A percentile compares a stretch with the other conserved stretches of the same genome.
Conservation (phyloP, 345 rosid genomes). For the Triadica sebifera region DNA sequence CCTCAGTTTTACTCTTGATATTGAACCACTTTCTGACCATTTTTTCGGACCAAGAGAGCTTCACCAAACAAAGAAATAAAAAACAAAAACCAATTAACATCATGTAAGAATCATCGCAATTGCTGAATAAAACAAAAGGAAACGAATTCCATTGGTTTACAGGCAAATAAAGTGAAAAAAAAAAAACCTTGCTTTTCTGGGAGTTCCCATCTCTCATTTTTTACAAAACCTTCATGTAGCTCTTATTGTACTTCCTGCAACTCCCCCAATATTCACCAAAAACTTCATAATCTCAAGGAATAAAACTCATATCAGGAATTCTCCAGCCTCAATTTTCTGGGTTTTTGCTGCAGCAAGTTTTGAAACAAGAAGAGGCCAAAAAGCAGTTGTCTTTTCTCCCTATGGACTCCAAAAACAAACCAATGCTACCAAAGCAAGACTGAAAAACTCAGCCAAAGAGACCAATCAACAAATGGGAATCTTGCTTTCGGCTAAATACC, state of each 20-base stretch:
- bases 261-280: conserved; percentile 23
- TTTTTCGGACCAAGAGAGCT: conserved; percentile 96
- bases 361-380: conserved; percentile 1
- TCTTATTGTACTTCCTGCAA: conserved; percentile 18
- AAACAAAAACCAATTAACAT: conserved; percentile 9
- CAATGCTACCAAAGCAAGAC: neutral
- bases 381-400: conserved; percentile 14
- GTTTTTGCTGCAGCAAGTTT: neutral
- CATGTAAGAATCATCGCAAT: neutral
- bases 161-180: conserved; percentile 12
- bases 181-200: conserved; percentile 84
- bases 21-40: conserved; percentile 91
- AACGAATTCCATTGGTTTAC: conserved; percentile 9
- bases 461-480: neutral
- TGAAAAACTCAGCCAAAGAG: neutral
- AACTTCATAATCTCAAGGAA: conserved; percentile 18
- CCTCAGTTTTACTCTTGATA: conserved; percentile 84
- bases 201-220: conserved; percentile 85
- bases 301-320: conserved; percentile 17
- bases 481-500: neutral
- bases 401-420: neutral
- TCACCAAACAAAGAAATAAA: conserved; percentile 27
- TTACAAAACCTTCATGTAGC: conserved; percentile 40
- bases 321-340: conserved; percentile 17
- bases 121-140: neutral